phyloP scores from a whole-genome alignment of 2,329 filamentous ascomycete genomes.

The Periconia macrospinosa region DNA sequence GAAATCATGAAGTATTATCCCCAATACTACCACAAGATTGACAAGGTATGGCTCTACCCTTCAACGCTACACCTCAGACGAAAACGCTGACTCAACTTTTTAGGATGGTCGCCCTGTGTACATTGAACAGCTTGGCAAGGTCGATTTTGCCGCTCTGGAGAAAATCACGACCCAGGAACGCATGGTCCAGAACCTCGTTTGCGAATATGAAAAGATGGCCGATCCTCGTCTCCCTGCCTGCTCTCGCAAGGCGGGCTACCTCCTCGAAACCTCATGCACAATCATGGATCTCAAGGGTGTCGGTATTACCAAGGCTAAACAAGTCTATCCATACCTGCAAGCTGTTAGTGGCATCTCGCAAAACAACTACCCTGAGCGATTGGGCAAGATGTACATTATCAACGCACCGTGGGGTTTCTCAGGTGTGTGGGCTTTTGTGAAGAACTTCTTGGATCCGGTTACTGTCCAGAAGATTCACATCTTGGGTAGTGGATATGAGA shows the following conservation, averaged over 20 bases:
- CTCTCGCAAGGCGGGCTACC: constrained; percentile 84
- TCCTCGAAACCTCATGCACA: constrained; percentile 97
- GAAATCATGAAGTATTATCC: constrained; percentile 90
- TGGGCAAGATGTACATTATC: constrained; percentile 96
- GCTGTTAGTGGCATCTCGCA: constrained; percentile 87
- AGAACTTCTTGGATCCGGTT: constrained; percentile 94
- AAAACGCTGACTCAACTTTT: neutral
- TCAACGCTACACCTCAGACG: neutral
- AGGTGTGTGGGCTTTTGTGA: constrained; percentile 80
- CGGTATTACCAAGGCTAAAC: constrained; percentile 75
- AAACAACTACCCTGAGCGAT: constrained; percentile 98
- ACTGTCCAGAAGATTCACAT: constrained; percentile 96
- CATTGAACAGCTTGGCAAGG: constrained; percentile 93
- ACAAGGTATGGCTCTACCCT: constrained; percentile 59
- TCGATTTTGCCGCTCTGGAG: constrained; percentile 86
- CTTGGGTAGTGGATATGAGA: constrained; percentile 78
- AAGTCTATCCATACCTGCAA: constrained; percentile 86
- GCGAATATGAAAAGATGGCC: constrained; percentile 95
- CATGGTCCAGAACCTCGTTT: constrained; percentile 94
- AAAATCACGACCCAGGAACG: constrained; percentile 90
- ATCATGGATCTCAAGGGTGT: constrained; percentile 99
- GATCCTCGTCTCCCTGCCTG: constrained; percentile 93
- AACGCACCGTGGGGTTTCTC: constrained; percentile 97
- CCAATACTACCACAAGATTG: constrained; percentile 98
- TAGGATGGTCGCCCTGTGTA: constrained; percentile 96